phyloP scores from a whole-genome alignment of 176 grass and related monocot species.

The Triticum urartu region DNA sequence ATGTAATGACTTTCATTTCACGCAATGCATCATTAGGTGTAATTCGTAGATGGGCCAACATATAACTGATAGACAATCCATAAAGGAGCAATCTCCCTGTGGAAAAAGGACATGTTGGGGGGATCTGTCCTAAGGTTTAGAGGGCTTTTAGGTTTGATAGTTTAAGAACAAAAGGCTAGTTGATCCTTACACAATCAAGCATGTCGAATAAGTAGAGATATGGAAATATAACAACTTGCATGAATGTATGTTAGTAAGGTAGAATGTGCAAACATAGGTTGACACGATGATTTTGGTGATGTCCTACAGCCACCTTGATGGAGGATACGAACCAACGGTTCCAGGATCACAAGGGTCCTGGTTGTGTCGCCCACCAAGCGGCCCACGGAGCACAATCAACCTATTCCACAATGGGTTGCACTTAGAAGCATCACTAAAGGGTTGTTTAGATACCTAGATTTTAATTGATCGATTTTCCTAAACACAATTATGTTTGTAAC shows the following conservation, averaged over 20 bases:
- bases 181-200: background rate
- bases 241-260: background rate
- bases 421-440: background rate
- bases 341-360: background rate
- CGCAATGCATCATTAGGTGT: too few relatives aligned
- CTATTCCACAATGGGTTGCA: background rate
- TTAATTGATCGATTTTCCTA: too few relatives aligned
- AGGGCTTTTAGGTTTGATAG: too few relatives aligned
- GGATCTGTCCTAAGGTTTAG: too few relatives aligned
- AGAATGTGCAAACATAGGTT: background rate
- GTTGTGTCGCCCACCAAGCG: background rate
- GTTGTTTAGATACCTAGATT: too few relatives aligned
- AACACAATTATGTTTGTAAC: too few relatives aligned
- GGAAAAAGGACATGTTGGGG: too few relatives aligned
- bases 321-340: background rate
- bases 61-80: too few relatives aligned
- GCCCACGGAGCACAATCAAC: background rate
- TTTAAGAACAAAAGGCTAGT: background rate
- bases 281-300: background rate
- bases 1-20: too few relatives aligned
- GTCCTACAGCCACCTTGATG: background rate
- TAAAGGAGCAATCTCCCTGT: too few relatives aligned
- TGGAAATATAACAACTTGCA: background rate
- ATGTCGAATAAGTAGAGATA: background rate
- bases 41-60: too few relatives aligned